Conservation (phyloP, 2,329 filamentous ascomycete genomes). For the Talaromyces sp. region DNA sequence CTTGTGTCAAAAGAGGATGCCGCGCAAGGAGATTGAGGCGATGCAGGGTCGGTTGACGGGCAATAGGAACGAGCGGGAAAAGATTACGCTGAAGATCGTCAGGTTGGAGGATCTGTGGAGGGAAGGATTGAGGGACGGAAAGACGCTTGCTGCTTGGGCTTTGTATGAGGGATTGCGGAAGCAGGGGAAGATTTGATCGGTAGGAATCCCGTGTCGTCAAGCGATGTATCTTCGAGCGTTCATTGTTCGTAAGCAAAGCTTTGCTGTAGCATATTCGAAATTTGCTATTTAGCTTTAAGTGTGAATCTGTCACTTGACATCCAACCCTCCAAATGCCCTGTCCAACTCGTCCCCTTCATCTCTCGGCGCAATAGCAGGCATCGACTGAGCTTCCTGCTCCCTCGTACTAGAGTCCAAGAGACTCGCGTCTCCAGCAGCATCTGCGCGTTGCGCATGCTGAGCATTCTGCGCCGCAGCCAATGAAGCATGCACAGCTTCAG, state of each 20-base stretch:
- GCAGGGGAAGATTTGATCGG: slow-evolving; percentile 41
- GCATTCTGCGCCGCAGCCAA: slow-evolving; percentile 19
- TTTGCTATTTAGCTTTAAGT: neutral
- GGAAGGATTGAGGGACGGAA: slow-evolving; percentile 53
- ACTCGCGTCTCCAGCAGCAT: slow-evolving; percentile 22
- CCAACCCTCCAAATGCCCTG: slow-evolving; percentile 50
- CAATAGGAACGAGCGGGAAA: slow-evolving; percentile 53
- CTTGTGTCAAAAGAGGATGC: slow-evolving; percentile 52
- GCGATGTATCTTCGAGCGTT: neutral
- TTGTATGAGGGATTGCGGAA: slow-evolving; percentile 52
- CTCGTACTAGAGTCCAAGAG: slow-evolving; percentile 38
- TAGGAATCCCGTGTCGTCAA: neutral
- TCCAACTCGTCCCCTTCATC: slow-evolving; percentile 53
- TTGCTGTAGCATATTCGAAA: neutral
- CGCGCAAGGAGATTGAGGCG: slow-evolving; percentile 46
- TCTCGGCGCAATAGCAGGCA: slow-evolving; percentile 41
- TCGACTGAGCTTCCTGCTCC: slow-evolving; percentile 30
- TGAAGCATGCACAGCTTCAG: slow-evolving; percentile 30
- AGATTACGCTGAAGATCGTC: slow-evolving; percentile 57
- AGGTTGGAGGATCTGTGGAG: slow-evolving; percentile 52
- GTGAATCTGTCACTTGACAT: slow-evolving; percentile 44
- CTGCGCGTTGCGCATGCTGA: neutral
- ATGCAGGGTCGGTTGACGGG: slow-evolving; percentile 55
- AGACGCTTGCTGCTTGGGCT: slow-evolving; percentile 54
- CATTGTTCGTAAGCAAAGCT: neutral